phyloP scores from a whole-genome alignment of 192 early-diverging fungal species.

The Backusella psychrophila region DNA sequence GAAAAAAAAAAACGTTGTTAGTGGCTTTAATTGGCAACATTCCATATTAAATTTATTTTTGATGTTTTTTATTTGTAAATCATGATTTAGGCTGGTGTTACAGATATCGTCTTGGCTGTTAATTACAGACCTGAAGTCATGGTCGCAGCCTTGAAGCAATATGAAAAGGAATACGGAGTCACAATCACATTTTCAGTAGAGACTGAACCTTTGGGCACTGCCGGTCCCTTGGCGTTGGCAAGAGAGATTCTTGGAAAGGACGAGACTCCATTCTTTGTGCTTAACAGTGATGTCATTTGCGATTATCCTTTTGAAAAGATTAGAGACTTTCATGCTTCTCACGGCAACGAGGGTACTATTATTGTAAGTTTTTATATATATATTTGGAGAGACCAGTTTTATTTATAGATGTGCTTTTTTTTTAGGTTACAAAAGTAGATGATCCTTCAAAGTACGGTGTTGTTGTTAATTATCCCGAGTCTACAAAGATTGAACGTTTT shows the following conservation, averaged over 20 bases:
- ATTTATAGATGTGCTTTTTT: neutral
- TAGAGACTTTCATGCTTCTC: conserved; percentile 84
- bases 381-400: neutral
- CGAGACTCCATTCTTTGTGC: conserved; percentile 94
- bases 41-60: neutral
- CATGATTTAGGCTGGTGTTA: conserved; percentile 84
- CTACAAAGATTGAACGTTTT: conserved; percentile 85
- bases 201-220: conserved; percentile 93
- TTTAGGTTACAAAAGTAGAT: conserved; percentile 87
- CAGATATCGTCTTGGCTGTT: conserved; percentile 96
- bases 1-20: neutral
- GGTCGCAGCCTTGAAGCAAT: conserved; percentile 90
- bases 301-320: conserved; percentile 95
- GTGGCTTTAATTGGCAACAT: neutral
- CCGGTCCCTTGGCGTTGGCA: conserved; percentile 95
- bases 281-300: conserved; percentile 99
- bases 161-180: conserved; percentile 89
- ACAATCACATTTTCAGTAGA: conserved; percentile 97
- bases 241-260: conserved; percentile 89
- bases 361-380: conserved; percentile 47
- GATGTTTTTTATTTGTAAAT: conserved; percentile 9
- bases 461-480: conserved; percentile 77
- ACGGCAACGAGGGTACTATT: conserved; percentile 95
- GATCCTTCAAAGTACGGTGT: conserved; percentile 99
- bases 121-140: conserved; percentile 99